phyloP scores from a whole-genome alignment of 2,329 filamentous ascomycete species.

The Dothideomycetidae sp. region DNA sequence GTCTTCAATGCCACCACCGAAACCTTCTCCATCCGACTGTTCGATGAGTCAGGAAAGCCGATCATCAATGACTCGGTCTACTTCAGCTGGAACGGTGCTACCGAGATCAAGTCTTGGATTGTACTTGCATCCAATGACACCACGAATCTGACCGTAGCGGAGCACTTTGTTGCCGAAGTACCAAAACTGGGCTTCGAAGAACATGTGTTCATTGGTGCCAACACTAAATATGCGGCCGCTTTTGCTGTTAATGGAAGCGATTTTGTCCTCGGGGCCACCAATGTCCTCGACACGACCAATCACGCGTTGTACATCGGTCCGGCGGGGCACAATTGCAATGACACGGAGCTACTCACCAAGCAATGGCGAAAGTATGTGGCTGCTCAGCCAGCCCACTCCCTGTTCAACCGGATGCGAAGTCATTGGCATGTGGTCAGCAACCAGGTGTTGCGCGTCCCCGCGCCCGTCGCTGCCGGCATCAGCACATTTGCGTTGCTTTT shows the following conservation, averaged over 20 bases:
- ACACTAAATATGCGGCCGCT: slow-evolving; percentile 2
- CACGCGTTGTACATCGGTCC: not conserved
- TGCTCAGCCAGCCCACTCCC: not conserved
- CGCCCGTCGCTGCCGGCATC: slow-evolving; percentile 2
- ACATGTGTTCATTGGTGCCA: slow-evolving; percentile 1
- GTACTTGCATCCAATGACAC: slow-evolving; percentile 6
- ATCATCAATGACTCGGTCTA: slow-evolving; percentile 23
- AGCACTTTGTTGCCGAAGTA: slow-evolving; percentile 2
- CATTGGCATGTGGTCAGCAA: slow-evolving; percentile 5
- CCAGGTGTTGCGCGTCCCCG: not conserved
- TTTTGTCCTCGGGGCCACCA: not conserved
- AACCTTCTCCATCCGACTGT: not conserved
- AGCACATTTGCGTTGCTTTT: not conserved
- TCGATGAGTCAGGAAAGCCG: not conserved
- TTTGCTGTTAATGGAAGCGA: not conserved
- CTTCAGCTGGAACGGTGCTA: slow-evolving; percentile 40
- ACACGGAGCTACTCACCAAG: not conserved
- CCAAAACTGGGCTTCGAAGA: slow-evolving; percentile 5
- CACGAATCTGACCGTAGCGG: not conserved
- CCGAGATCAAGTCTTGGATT: slow-evolving; percentile 23
- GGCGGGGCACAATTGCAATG: not conserved
- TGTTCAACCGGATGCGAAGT: not conserved
- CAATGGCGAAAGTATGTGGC: not conserved
- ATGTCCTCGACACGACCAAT: slow-evolving; percentile 1
- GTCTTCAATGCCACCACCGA: not conserved